Evolutionary conservation across 2,329 filamentous ascomycete species (phyloP).

Genomic region (Colletotrichum sidae): DNA sequence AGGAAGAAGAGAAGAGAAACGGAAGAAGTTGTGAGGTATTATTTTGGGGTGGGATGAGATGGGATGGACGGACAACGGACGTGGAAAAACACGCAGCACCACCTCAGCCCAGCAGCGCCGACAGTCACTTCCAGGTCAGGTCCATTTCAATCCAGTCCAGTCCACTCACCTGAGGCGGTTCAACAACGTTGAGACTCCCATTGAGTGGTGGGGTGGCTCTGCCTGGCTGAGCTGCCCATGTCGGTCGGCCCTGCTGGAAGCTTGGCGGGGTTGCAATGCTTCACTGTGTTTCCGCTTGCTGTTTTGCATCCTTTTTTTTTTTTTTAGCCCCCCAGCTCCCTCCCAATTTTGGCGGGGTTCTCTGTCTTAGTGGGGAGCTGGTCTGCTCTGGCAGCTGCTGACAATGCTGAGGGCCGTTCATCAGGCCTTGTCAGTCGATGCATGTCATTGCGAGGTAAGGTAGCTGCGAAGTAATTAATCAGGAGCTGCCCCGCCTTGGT

Average conservation of each 20-base stretch:
- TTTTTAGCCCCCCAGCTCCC: slow-evolving; percentile 18
- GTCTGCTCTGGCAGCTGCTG: slow-evolving; percentile 6
- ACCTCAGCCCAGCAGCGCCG: too few species aligned
- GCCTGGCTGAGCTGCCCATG: slow-evolving; percentile 41
- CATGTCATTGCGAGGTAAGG: not conserved
- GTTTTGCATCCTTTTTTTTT: slow-evolving; percentile 36
- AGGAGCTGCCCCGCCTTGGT: slow-evolving; percentile 27
- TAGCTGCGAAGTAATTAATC: not conserved
- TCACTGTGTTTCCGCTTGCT: not conserved
- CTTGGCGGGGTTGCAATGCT: too few species aligned
- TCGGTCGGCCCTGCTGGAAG: not conserved
- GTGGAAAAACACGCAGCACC: slow-evolving; percentile 28
- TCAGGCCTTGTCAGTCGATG: too few species aligned
- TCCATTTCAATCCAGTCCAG: not conserved
- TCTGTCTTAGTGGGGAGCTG: slow-evolving; percentile 31
- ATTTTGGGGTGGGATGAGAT: slow-evolving; percentile 36
- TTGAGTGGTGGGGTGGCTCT: slow-evolving; percentile 40
- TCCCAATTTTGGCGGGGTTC: slow-evolving; percentile 41
- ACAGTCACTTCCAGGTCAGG: not conserved
- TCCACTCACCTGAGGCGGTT: slow-evolving; percentile 29
- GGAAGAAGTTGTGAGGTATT: slow-evolving; percentile 37
- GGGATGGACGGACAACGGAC: slow-evolving; percentile 7
- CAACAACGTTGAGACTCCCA: slow-evolving; percentile 36
- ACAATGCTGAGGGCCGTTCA: not conserved
- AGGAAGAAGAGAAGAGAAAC: slow-evolving; percentile 39